phyloP scores from a whole-genome alignment of 1,284 basidiomycete species.

The Exobasidium rhododendri region DNA sequence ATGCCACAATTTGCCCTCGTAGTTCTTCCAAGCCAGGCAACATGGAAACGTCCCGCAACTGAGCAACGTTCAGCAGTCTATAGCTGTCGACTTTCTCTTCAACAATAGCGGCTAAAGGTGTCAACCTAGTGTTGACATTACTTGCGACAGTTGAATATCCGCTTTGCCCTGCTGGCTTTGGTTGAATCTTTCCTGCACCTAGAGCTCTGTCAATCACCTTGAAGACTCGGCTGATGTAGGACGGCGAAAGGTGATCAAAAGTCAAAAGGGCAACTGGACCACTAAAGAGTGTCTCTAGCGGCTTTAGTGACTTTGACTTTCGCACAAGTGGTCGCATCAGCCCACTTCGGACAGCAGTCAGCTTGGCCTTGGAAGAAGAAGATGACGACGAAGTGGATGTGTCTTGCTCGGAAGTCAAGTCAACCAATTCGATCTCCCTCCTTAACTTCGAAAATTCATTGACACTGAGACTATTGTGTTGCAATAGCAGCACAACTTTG shows the following conservation, averaged over 20 bases:
- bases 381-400: constrained; percentile 10
- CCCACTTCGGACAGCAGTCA: constrained; percentile 37
- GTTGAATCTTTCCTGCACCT: constrained; percentile 18
- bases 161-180: constrained; percentile 21
- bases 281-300: constrained; percentile 24
- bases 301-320: constrained; percentile 18
- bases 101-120: constrained; percentile 38
- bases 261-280: constrained; percentile 47
- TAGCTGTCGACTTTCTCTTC: constrained; percentile 12
- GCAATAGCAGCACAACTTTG: constrained; percentile 37
- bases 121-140: constrained; percentile 34
- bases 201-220: constrained; percentile 37
- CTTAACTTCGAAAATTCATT: constrained; percentile 36
- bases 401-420: constrained; percentile 14
- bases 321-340: constrained; percentile 29
- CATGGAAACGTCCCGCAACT: constrained; percentile 36
- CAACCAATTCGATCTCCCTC: constrained; percentile 31
- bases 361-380: constrained; percentile 19
- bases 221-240: constrained; percentile 39
- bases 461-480: constrained; percentile 45
- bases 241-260: constrained; percentile 32
- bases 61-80: constrained; percentile 31
- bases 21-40: constrained; percentile 37
- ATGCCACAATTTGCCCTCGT: constrained; percentile 46
- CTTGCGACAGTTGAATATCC: constrained; percentile 18